Evolutionary conservation across 2,329 filamentous ascomycete genomes (phyloP).

Genomic region (Arthrobotrys conoides): DNA sequence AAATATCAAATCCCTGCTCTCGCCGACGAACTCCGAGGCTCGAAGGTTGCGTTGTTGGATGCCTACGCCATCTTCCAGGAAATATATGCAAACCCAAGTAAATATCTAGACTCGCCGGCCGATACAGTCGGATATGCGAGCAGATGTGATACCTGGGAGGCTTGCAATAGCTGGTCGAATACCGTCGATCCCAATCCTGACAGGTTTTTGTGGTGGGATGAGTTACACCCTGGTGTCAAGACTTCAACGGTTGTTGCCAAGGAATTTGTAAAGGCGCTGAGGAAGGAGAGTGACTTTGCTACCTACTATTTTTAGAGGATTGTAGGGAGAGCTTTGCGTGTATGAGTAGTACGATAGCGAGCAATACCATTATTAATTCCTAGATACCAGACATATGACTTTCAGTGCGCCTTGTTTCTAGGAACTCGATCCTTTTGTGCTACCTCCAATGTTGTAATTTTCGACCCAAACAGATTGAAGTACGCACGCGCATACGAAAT

Average conservation of each 20-base stretch:
- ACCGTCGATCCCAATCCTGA: constrained; percentile 67
- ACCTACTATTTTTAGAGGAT: constrained; percentile 42
- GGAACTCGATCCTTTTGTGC: no score
- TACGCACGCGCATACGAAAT: no score
- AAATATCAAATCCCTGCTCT: constrained; percentile 53
- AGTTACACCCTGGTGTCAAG: constrained; percentile 77
- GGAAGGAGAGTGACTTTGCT: constrained; percentile 56
- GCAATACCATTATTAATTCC: neutral
- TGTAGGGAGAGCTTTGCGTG: neutral
- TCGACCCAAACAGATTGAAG: no score
- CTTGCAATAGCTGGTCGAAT: constrained; percentile 64
- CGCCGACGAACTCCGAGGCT: constrained; percentile 66
- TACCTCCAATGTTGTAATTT: no score
- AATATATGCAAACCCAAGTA: constrained; percentile 74
- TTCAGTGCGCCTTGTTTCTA: no score
- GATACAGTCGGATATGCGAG: constrained; percentile 74
- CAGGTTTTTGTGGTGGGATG: constrained; percentile 81
- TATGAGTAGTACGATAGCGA: constrained; percentile 24
- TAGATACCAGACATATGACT: constrained; percentile 2
- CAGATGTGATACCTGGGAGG: constrained; percentile 70
- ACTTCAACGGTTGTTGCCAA: constrained; percentile 43
- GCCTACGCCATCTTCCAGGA: constrained; percentile 72
- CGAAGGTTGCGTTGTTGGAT: constrained; percentile 77
- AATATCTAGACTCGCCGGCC: constrained; percentile 76
- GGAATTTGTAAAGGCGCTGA: constrained; percentile 54